Evolutionary conservation across 192 early-diverging fungal genomes (phyloP), one percentile per base, ranked within the genome.

Genomic region (Backusella tarrabulga): DNA sequence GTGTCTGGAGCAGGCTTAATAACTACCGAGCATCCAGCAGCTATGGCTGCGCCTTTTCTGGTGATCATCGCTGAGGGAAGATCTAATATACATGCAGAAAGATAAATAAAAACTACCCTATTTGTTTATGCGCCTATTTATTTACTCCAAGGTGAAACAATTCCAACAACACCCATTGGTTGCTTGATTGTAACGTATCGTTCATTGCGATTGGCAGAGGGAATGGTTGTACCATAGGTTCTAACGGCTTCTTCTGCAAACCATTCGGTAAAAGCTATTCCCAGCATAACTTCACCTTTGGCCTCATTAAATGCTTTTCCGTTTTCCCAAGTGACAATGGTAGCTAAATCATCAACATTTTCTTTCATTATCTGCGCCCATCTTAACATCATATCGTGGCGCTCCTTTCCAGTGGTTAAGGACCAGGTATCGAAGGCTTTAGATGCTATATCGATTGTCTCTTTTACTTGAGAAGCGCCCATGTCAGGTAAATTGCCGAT

Each of bases 1-100:
- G 87, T 89, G 70, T 88, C 88, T 8, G 89, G 68, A 1, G 81
- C 87, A 38, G 94, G 93, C 71, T 95, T 95, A n/a, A 92, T 80
- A 8, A 95, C 90, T 11, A 88, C 84, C 0, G 91, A 88, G 81
- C 92, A 94, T 40, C 94, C 94, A 35, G 93, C 94, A 5, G 92
- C 92, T 56, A 95, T 52, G 0, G 94, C 93, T 3, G 94, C 92
- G 17, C 89, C 90, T 76, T 95, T 95, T 54, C 92, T 83, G 0
- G 93, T 91, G 23, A 94, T 85, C 93, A 97, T 96, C 7, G 95
- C 95, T 73, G 82, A 89, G 1, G 97, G 97, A 76, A 95, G 95
- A 78, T 97, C 91, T 89, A 79, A 78, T 23, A 76, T 50, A 50
- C 15, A 44, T 44, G 14, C 46, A 50, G 19, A 50, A 50, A 50